phyloP scores from a whole-genome alignment of 306 rosid species.

The Pyrus communis region DNA sequence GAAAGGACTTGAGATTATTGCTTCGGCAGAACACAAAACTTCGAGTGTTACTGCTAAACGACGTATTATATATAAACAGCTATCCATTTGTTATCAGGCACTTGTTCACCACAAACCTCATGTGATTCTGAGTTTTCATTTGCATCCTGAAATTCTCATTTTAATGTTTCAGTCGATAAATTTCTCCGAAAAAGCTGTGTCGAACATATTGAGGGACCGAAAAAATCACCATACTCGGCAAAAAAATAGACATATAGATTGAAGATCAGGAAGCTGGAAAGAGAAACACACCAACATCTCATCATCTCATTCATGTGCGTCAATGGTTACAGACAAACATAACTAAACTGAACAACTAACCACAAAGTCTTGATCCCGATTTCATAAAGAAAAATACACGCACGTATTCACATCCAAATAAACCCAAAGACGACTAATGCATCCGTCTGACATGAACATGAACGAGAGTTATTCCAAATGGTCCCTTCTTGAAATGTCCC shows the following conservation, averaged over 20 bases:
- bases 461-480: neutral
- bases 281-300: neutral
- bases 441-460: neutral
- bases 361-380: constrained; percentile 8
- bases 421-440: neutral
- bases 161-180: neutral
- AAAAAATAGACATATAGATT: neutral
- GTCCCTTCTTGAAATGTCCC: neutral
- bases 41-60: neutral
- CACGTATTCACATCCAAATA: constrained; percentile 2
- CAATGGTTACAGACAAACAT: neutral
- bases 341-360: neutral
- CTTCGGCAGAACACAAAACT: neutral
- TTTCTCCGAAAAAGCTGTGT: neutral
- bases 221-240: neutral
- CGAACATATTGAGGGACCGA: neutral
- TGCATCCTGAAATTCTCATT: neutral
- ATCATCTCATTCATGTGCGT: constrained; percentile 21
- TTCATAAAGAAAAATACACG: neutral
- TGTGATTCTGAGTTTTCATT: neutral
- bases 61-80: too few relatives aligned
- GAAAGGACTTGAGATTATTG: too few relatives aligned
- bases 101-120: neutral
- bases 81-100: too few relatives aligned
- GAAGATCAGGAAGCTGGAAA: neutral